Conservation (phyloP, 164 flowering plant genomes). For the Kingdonia uniflora region DNA sequence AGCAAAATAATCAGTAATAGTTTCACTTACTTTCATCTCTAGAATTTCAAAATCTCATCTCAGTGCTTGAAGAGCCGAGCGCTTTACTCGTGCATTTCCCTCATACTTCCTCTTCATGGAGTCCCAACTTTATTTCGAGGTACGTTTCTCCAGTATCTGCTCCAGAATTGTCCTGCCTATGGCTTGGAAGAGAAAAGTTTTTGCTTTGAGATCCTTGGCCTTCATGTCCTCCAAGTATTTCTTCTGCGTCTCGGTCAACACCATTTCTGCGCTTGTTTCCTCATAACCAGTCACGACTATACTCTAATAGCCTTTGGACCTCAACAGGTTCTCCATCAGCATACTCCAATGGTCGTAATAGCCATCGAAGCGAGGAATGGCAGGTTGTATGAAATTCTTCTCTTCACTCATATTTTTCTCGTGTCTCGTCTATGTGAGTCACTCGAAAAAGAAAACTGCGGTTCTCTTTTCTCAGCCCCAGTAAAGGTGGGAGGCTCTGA, state of each 20-base stretch:
- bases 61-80: neutral
- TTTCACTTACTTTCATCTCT: neutral
- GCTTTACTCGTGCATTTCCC: neutral
- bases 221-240: neutral
- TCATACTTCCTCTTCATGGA: conserved; percentile 4
- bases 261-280: too few relatives aligned
- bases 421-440: too few relatives aligned
- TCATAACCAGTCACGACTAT: too few relatives aligned
- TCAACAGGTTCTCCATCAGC: conserved; percentile 3
- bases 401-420: too few relatives aligned
- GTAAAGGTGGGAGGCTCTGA: too few relatives aligned
- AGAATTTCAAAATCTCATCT: neutral
- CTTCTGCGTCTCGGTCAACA: too few relatives aligned
- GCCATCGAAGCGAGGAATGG: conserved; percentile 3
- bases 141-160: neutral
- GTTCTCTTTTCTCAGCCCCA: too few relatives aligned
- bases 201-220: conserved; percentile 3
- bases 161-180: neutral
- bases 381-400: conserved; percentile 1
- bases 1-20: neutral
- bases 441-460: too few relatives aligned
- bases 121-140: conserved; percentile 5
- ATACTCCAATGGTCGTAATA: conserved; percentile 3
- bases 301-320: conserved; percentile 3
- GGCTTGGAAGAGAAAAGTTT: conserved; percentile 2